Conservation (phyloP, 805 yeast genomes). For the Metschnikowia lunata region DNA sequence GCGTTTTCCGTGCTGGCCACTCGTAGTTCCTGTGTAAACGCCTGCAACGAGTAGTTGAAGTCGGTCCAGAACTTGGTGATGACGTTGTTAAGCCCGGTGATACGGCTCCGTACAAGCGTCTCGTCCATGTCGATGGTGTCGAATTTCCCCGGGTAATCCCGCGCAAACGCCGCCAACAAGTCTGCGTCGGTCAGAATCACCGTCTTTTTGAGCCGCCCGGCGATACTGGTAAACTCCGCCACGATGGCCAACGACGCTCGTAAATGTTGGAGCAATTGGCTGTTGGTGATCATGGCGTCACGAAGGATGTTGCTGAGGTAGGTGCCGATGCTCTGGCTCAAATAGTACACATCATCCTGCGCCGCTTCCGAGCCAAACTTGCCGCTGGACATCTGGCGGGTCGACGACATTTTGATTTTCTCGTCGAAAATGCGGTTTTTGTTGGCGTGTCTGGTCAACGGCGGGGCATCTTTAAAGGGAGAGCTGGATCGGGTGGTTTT, state of each 20-base stretch:
- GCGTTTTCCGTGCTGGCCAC: conserved; percentile 14
- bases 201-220: conserved; percentile 51
- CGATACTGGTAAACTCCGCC: conserved; percentile 44
- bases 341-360: conserved; percentile 18
- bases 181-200: conserved; percentile 45
- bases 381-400: conserved; percentile 6
- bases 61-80: conserved; percentile 16
- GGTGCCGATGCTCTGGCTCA: conserved; percentile 44
- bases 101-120: conserved; percentile 26
- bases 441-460: conserved; percentile 12
- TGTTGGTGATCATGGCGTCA: conserved; percentile 63
- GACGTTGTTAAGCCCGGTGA: conserved; percentile 14
- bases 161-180: conserved; percentile 37
- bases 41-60: conserved; percentile 12
- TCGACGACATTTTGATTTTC: conserved; percentile 14
- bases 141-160: conserved; percentile 30
- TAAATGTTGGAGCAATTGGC: conserved; percentile 45
- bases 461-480: conserved; percentile 8
- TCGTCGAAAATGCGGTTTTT: conserved; percentile 22
- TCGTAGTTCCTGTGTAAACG: conserved; percentile 10
- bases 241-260: conserved; percentile 45
- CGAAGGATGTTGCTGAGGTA: conserved; percentile 60
- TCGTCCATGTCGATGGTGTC: conserved; percentile 29
- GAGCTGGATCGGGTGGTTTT: conserved; percentile 6
- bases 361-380: conserved; percentile 3